phyloP scores from a whole-genome alignment of 306 rosid genomes.

The Quercus bicolor region DNA sequence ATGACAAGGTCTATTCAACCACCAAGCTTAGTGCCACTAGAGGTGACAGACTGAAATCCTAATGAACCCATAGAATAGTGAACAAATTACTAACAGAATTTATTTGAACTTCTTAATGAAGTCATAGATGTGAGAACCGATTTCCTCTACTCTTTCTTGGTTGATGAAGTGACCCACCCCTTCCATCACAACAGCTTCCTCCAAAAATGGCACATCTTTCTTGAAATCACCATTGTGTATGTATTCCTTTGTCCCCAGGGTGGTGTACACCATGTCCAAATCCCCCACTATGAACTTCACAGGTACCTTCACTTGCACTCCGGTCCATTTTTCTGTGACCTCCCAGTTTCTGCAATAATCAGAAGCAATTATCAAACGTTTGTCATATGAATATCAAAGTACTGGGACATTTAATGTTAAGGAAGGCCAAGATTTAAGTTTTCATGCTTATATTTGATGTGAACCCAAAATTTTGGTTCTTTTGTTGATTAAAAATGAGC shows the following conservation, averaged over 20 bases:
- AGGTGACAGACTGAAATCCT: neutral
- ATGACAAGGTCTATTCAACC: too few relatives aligned
- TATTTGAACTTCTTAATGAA: conserved; percentile 30
- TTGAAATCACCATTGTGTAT: too few relatives aligned
- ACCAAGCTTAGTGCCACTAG: neutral
- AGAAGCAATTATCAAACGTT: neutral
- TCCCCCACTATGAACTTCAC: too few relatives aligned
- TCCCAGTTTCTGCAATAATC: too few relatives aligned
- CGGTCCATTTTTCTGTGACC: conserved; percentile 24
- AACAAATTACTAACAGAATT: neutral
- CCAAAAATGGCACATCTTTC: too few relatives aligned
- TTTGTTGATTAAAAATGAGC: too few relatives aligned
- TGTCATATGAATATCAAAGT: too few relatives aligned
- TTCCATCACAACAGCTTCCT: conserved; percentile 12
- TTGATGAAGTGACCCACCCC: conserved; percentile 43
- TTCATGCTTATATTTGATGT: neutral
- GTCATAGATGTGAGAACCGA: conserved; percentile 28
- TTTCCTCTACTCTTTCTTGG: conserved; percentile 28
- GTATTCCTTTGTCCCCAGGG: too few relatives aligned
- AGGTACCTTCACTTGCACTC: conserved; percentile 23
- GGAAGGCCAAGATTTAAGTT: neutral
- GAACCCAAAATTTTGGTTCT: neutral
- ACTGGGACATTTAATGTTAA: too few relatives aligned
- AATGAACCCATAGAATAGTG: neutral
- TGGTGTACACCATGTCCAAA: too few relatives aligned